Base-by-base conservation (phyloP, 106 monocot genomes). In the Allium fistulosum region DNA sequence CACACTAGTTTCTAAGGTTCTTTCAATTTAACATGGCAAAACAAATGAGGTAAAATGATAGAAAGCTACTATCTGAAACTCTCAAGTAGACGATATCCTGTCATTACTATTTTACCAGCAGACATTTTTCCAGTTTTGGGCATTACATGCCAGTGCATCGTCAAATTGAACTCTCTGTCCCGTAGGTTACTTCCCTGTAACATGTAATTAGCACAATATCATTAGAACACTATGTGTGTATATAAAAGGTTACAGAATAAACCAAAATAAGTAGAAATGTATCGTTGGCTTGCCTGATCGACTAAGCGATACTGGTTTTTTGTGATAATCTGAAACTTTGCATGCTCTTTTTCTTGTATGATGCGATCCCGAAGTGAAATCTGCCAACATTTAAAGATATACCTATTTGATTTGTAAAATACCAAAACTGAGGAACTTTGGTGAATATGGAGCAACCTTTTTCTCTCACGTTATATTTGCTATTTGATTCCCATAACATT, bases 361-460 rank as follows among this genome's bases (percentile, higher is more conserved):
- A 89, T 93, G 60, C 86, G 84, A 72, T 93, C 93, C 93, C 89
- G 89, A 45, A 93, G 81, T 27, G 93, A 93, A 86, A 93, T 88
- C 93, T 93, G 84, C 48, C 26, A 12, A 62, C 60, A 70, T n/a
- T 12, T 62, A 57, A 57, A 37, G 37, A 37, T 37, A 37, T 37
- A 37, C 37, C 37, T 37, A 4, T 37, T 37, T 37, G 37, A 4
- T 4, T 37, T 37, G 37, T 2, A 37, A 37, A 37, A 37, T 1
- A 37, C 37, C 5, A 37, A 37, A 37, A 37, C 5, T 37, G 37
- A 37, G 37, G 37, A 37, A 37, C 37, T 37, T 4, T 37, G 37
- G 37, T 37, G 37, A 37, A 37, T 37, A 37, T 37, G 37, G 5
- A 37, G 37, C 1, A 37, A 5, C 37, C 37, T 37, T 37, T 37